Base-by-base conservation (phyloP, 2,329 filamentous ascomycete species). In the Pseudogymnoascus sp. region DNA sequence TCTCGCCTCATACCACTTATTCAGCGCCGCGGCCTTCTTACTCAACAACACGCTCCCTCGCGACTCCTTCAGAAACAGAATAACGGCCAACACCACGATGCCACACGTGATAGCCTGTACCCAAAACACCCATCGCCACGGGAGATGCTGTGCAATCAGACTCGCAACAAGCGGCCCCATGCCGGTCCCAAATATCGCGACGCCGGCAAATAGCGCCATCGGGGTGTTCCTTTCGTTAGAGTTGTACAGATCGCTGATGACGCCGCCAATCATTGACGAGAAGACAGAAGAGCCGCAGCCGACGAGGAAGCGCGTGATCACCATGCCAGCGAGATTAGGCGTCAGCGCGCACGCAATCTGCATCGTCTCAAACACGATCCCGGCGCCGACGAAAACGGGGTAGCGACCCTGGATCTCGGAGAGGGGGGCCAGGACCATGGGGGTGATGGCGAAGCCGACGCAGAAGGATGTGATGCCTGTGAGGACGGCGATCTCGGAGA, bases 51-150 rank as follows among this genome's bases (percentile, higher is more conserved):
- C 91, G 0, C 85, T 88, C 0, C 89, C 92, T 6, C 92, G 80
- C 2, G 90, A 96, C 74, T 97, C 92, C 49, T 85, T 84, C 75
- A 96, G 92, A 62, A 91, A 83, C 4, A 89, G 61, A 9, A 83
- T 79, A 22, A 96, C 82, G 1, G 86, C 75, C 0, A 84, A 67
- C 61, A 92, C 82, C 52, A 94, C 74, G 0, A 85, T 72, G 0
- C 79, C 85, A 62, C 86, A 84, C 22, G 83, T 76, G 52, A 96
- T 91, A 6, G 85, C 84, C 68, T 97, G 92, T 28, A 92, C 80
- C 81, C 91, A 96, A 72, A 95, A 96, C 0, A 92, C 84, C 92
- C 92, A 96, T 65, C 90, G 84, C 91, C 91, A 96, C 4, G 76
- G 81, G 1, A 84, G 80, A 60, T 84, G 79, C 36, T 89, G 77